phyloP scores from a whole-genome alignment of 768 basidiomycete species.

The Amanita rubescens region DNA sequence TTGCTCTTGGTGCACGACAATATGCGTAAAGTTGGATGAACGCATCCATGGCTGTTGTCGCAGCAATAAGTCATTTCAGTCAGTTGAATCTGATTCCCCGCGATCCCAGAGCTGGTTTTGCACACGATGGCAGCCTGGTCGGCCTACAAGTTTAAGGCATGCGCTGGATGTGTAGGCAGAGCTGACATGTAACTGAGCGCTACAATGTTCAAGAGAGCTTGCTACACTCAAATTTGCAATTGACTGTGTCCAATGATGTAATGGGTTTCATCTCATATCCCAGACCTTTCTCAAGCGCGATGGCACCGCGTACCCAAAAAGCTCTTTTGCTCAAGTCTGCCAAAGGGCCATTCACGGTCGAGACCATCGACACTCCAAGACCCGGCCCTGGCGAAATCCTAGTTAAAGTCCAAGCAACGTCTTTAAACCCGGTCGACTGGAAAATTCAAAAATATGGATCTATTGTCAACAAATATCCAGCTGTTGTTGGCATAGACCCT shows the following conservation, averaged over 20 bases:
- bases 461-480: constrained; percentile 30
- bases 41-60: no score
- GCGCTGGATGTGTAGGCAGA: no score
- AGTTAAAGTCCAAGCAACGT: constrained; percentile 31
- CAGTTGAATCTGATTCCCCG: no score
- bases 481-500: constrained; percentile 29
- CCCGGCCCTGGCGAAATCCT: constrained; percentile 35
- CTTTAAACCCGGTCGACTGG: constrained; percentile 44
- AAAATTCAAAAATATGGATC: constrained; percentile 20
- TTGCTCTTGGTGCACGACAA: no score
- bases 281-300: neutral
- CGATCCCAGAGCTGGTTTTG: no score
- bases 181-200: no score
- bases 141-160: no score
- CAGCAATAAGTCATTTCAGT: no score
- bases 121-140: no score
- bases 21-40: no score
- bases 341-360: constrained; percentile 14
- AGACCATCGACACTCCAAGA: constrained; percentile 12
- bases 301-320: constrained; percentile 15
- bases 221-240: neutral
- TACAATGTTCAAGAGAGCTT: no score
- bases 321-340: constrained; percentile 19
- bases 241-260: neutral
- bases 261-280: neutral